Evolutionary conservation across 306 rosid species (phyloP).

Genomic region (Lotus japonicus): DNA sequence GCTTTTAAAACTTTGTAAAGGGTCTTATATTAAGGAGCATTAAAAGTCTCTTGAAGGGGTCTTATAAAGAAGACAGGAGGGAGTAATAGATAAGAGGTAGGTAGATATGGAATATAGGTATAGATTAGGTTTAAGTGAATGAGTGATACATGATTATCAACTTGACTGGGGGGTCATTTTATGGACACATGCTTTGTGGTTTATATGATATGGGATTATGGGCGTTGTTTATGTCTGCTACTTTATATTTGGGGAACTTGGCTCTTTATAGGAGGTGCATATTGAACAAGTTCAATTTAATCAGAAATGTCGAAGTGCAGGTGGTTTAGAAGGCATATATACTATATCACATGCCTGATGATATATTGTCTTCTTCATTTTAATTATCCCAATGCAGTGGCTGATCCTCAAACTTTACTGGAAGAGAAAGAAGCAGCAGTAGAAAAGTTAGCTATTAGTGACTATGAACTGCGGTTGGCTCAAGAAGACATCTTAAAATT

Average conservation of each 20-base stretch:
- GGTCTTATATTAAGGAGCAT: too few relatives aligned
- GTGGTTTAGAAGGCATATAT: not conserved
- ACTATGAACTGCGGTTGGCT: slow-evolving; percentile 88
- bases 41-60: too few relatives aligned
- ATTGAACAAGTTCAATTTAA: not conserved
- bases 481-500: slow-evolving; percentile 77
- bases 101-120: not conserved
- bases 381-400: slow-evolving; percentile 55
- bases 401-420: slow-evolving; percentile 85
- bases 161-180: not conserved
- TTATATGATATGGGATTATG: not conserved
- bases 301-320: not conserved
- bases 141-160: not conserved
- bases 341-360: not conserved
- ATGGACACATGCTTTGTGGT: not conserved
- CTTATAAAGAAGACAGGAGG: too few relatives aligned
- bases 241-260: not conserved
- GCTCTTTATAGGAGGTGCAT: not conserved
- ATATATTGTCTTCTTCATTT: slow-evolving; percentile 3
- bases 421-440: slow-evolving; percentile 77
- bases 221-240: not conserved
- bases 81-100: not conserved
- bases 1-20: too few relatives aligned
- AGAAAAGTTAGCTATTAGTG: slow-evolving; percentile 84
- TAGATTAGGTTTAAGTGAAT: not conserved